Base-by-base conservation (phyloP, 148 eudicot species). In the Bassia scoparia region DNA sequence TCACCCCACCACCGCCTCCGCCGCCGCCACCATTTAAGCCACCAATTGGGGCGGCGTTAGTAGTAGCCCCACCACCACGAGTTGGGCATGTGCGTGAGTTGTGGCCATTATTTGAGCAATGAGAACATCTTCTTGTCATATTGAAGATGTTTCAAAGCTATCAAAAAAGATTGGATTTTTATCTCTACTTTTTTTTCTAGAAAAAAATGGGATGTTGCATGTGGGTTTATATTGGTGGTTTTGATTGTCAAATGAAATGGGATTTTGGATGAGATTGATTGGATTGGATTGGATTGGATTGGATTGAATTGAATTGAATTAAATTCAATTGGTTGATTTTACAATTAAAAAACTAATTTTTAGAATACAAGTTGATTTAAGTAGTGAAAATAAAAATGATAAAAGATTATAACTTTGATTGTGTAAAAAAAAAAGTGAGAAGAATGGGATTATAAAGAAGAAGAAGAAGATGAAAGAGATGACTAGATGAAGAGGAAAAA, bases 101-200 rank as follows among this genome's bases (percentile, higher is more conserved):
- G 81, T 90, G 98, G 52, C 98, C 98, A 69, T 86, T 89, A 85
- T 86, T 77, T 71, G 86, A 84, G 75, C 98, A 93, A 79, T 86
- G 92, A 50, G 96, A 93, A 76, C 98, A 90, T 27, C 90, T 84
- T 73, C 96, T 86, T 74, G 90, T 87, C 98, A 93, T 93, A 61
- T 61, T 55, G 52, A 59, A 30, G 61, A 30, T 11, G 35, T 9
- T 12, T 29, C 53, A 49, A 46, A 46, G 16, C 2, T 10, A 21
- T 16, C 4, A 20, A 52, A 2, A 52, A 52, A 20, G 24, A 52
- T 21, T 61, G 37, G 26, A 54, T 56, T 23, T 56, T 53, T 20
- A 7, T 49, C 14, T 49, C 2, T 53, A 2, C 0, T 53, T 21
- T 20, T 20, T n/a, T 4, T 11, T 52, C 2, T 1, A 5, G 2